A percentile compares a stretch with the other conserved stretches of the same genome.
Evolutionary conservation across 2,329 filamentous ascomycete genomes (phyloP).

Genomic region (Atkinsonella hypoxylon): DNA sequence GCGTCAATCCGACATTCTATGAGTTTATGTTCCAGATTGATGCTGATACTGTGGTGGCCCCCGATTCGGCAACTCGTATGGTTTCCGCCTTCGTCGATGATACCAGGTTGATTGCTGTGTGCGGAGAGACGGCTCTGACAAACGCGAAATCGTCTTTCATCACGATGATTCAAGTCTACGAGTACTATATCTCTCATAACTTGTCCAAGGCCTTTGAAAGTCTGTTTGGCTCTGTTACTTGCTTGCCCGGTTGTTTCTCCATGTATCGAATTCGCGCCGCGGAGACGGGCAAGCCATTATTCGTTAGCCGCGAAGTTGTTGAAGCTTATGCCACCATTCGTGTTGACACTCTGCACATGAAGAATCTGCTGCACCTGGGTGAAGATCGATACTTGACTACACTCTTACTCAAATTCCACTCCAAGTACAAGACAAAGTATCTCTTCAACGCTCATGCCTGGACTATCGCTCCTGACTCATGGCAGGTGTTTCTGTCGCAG

Average conservation of each 20-base stretch:
- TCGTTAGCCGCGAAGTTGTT: conserved; percentile 86
- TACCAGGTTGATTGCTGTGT: conserved; percentile 84
- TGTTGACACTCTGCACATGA: conserved; percentile 97
- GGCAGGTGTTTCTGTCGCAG: conserved; percentile 90
- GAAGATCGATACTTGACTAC: conserved; percentile 97
- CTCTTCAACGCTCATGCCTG: conserved; percentile 85
- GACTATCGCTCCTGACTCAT: conserved; percentile 94
- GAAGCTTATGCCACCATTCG: conserved; percentile 84
- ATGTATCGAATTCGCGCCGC: conserved; percentile 97
- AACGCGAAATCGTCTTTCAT: conserved; percentile 90
- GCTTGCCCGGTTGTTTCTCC: conserved; percentile 94
- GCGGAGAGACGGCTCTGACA: conserved; percentile 85
- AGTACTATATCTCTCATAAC: conserved; percentile 99
- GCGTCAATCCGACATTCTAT: conserved; percentile 96
- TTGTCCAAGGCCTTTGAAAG: conserved; percentile 94
- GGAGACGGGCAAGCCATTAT: conserved; percentile 88
- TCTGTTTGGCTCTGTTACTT: conserved; percentile 93
- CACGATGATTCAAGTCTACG: conserved; percentile 99
- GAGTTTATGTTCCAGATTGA: conserved; percentile 95
- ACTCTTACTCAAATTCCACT: conserved; percentile 80
- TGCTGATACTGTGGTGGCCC: conserved; percentile 87
- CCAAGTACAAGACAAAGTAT: conserved; percentile 97
- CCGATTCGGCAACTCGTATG: conserved; percentile 84
- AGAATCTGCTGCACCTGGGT: conserved; percentile 91
- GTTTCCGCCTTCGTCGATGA: conserved; percentile 85